These are phyloP conservation scores for Taxillus chinensis DNA, from an alignment of 164 flowering plant species.

Conservation along the genomic window DNA sequence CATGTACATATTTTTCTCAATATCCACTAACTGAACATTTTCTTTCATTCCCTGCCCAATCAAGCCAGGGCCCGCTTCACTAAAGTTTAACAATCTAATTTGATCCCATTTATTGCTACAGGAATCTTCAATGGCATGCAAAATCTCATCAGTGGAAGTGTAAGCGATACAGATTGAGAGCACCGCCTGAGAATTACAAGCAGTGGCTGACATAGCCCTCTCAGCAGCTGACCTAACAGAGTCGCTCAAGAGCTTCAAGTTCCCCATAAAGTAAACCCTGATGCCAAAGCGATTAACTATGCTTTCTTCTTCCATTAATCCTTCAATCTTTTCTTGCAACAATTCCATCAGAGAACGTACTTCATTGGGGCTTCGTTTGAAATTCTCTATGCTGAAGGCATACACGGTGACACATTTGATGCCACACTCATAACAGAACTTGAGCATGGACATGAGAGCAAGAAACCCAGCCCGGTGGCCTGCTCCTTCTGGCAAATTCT, in stretches of 20 bases:
- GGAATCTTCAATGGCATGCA: slow-evolving; percentile 5
- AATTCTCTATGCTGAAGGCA: slow-evolving; percentile 4
- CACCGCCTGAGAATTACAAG: slow-evolving; percentile 11
- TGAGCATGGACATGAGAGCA: slow-evolving; percentile 39
- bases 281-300: slow-evolving; percentile 45
- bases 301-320: slow-evolving; percentile 36
- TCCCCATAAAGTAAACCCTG: slow-evolving; percentile 49
- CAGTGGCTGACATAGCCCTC: slow-evolving; percentile 49
- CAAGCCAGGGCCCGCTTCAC: too few species aligned
- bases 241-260: slow-evolving; percentile 46
- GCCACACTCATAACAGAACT: slow-evolving; percentile 60
- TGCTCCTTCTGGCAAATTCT: slow-evolving; percentile 24
- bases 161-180: slow-evolving; percentile 6
- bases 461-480: slow-evolving; percentile 45
- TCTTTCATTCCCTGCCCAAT: not conserved
- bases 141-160: slow-evolving; percentile 6
- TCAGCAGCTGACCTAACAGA: slow-evolving; percentile 51
- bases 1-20: slow-evolving; percentile 66
- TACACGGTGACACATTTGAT: slow-evolving; percentile 48
- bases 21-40: slow-evolving; percentile 22
- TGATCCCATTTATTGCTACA: slow-evolving; percentile 15
- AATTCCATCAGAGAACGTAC: slow-evolving; percentile 42
- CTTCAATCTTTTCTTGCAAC: slow-evolving; percentile 55
- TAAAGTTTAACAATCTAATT: not conserved
- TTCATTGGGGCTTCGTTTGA: not conserved